Evolutionary conservation across 345 rosid species (phyloP).

Genomic region (Rubroshorea leprosula): DNA sequence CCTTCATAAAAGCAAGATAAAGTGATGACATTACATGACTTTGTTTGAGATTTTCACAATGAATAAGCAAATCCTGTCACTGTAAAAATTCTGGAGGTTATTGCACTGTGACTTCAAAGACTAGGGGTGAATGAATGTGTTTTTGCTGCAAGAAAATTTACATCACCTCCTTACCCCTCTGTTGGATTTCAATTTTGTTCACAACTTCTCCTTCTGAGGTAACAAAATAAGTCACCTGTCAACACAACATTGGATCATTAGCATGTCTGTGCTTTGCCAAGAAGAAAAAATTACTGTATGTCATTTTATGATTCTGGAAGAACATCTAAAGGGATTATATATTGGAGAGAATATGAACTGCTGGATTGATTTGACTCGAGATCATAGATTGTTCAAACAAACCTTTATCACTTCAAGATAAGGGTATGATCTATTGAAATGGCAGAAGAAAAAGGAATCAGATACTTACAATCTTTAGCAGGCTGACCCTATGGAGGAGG

Average conservation of each 20-base stretch:
- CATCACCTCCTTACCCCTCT: constrained; percentile 42
- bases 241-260: not conserved
- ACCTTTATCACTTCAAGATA: no score
- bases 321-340: no score
- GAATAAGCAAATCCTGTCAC: not conserved
- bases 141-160: constrained; percentile 11
- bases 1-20: no score
- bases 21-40: no score
- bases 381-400: not conserved
- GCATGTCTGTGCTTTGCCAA: not conserved
- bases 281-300: no score
- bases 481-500: constrained; percentile 67
- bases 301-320: no score
- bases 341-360: no score
- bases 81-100: constrained; percentile 2
- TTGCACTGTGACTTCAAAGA: not conserved
- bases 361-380: not conserved
- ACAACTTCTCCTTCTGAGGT: constrained; percentile 40
- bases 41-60: not conserved
- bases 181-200: constrained; percentile 33
- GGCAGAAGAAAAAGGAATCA: not conserved
- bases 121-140: not conserved
- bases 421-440: not conserved
- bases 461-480: constrained; percentile 54
- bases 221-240: constrained; percentile 59